These are phyloP conservation scores for Pachyrhizus erosus DNA, from an alignment of 306 rosid species.

Conservation along the genomic window DNA sequence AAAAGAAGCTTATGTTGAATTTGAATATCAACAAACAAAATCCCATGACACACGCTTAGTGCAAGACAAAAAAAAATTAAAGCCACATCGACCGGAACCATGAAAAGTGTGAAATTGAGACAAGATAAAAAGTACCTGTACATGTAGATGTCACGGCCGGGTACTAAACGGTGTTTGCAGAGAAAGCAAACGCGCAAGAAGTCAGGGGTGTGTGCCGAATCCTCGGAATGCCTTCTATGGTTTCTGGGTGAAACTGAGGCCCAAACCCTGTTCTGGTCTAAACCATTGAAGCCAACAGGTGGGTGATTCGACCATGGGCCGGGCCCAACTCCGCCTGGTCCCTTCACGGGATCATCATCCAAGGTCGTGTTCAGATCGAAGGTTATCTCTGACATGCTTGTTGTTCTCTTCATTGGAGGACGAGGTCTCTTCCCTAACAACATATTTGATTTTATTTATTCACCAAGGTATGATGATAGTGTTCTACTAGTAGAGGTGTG, in stretches of 20 bases:
- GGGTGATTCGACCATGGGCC: conserved; percentile 23
- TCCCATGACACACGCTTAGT: no score
- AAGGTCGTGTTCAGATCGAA: conserved; percentile 62
- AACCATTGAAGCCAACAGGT: conserved; percentile 36
- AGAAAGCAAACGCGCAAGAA: conserved; percentile 80
- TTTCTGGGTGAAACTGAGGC: conserved; percentile 54
- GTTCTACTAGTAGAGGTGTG: not conserved
- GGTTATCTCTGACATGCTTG: conserved; percentile 83
- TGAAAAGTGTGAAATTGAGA: no score
- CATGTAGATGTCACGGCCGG: conserved; percentile 92
- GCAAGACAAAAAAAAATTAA: no score
- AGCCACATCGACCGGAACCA: no score
- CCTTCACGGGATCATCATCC: conserved; percentile 39
- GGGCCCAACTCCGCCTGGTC: not conserved
- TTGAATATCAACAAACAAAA: no score
- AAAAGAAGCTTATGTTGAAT: not conserved
- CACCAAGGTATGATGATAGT: not conserved
- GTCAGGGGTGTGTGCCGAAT: conserved; percentile 53
- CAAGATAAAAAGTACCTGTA: conserved; percentile 56
- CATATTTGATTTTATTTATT: conserved; percentile 52
- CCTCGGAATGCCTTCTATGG: conserved; percentile 50
- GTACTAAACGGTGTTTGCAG: conserved; percentile 73
- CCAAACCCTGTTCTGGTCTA: conserved; percentile 48
- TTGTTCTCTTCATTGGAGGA: conserved; percentile 80
- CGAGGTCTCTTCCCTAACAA: conserved; percentile 85